phyloP scores from a whole-genome alignment of 1,284 basidiomycete genomes.

The Marasmius oreades region DNA sequence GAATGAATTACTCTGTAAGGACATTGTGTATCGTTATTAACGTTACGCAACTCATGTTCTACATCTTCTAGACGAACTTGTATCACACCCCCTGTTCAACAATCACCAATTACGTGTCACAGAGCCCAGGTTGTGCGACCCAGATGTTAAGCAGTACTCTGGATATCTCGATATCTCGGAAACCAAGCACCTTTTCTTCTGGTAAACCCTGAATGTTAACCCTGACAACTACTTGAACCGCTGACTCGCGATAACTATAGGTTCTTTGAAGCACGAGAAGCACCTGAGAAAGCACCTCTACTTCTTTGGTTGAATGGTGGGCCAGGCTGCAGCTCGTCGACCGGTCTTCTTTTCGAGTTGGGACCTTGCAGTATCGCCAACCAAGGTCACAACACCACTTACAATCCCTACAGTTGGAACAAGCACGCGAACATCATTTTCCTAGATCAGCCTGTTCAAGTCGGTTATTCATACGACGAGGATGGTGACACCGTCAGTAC shows the following conservation, averaged over 20 bases:
- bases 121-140: slow-evolving; percentile 76
- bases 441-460: slow-evolving; percentile 68
- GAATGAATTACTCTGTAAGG: slow-evolving; percentile 58
- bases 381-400: slow-evolving; percentile 34
- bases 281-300: slow-evolving; percentile 52
- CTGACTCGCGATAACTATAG: slow-evolving; percentile 16
- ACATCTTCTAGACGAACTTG: slow-evolving; percentile 57
- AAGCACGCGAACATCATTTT: slow-evolving; percentile 63
- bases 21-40: neutral
- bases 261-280: slow-evolving; percentile 61
- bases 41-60: slow-evolving; percentile 9
- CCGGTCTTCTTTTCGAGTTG: neutral
- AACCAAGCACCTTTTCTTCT: slow-evolving; percentile 87
- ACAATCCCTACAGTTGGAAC: slow-evolving; percentile 63
- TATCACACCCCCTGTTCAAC: slow-evolving; percentile 70
- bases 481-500: slow-evolving; percentile 24
- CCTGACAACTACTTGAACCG: too few species aligned
- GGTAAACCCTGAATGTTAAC: slow-evolving; percentile 42
- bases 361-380: slow-evolving; percentile 26
- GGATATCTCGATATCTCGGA: slow-evolving; percentile 88
- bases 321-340: slow-evolving; percentile 2
- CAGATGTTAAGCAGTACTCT: slow-evolving; percentile 81
- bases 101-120: slow-evolving; percentile 71
- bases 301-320: slow-evolving; percentile 55
- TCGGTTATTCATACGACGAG: slow-evolving; percentile 67